Conservation (phyloP, 768 basidiomycete genomes). For the Pleurotus giganteus region DNA sequence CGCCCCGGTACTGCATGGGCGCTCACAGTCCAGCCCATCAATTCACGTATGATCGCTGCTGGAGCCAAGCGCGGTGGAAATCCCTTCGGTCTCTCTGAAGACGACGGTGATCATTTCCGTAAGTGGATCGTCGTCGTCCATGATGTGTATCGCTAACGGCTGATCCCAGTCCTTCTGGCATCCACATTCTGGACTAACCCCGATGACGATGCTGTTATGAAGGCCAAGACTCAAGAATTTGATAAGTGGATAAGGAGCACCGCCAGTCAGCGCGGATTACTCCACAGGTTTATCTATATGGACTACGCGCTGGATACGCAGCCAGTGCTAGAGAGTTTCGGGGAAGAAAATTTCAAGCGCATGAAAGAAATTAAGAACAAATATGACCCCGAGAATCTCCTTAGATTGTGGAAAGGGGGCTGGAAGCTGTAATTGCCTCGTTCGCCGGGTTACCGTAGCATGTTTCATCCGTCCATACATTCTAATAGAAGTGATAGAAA, state of each 20-base stretch:
- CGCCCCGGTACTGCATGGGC: constrained; percentile 4
- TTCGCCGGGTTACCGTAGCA: too few relatives aligned
- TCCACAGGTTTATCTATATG: constrained; percentile 12
- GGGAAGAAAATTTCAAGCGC: neutral
- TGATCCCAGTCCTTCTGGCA: neutral
- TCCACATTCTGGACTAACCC: constrained; percentile 13
- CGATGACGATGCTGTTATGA: constrained; percentile 9
- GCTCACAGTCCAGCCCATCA: constrained; percentile 14
- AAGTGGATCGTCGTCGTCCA: constrained; percentile 1
- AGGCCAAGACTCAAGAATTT: constrained; percentile 5
- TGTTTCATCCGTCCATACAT: too few relatives aligned
- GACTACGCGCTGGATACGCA: constrained; percentile 9
- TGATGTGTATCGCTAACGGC: neutral
- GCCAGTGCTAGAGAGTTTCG: constrained; percentile 2
- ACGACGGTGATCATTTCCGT: constrained; percentile 14
- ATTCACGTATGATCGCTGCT: constrained; percentile 5
- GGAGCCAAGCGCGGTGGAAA: constrained; percentile 10
- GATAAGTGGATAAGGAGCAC: constrained; percentile 1
- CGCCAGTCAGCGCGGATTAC: constrained; percentile 5
- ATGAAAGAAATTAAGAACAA: neutral
- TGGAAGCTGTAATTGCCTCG: constrained; percentile 8
- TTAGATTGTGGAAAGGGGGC: constrained; percentile 7
- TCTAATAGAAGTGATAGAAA: too few relatives aligned
- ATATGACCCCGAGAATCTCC: constrained; percentile 4
- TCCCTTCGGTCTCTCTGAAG: constrained; percentile 8